Evolutionary conservation across 257 asterid species (phyloP), one percentile per base, ranked within the genome.

Genomic region (Pogostemon cablin): DNA sequence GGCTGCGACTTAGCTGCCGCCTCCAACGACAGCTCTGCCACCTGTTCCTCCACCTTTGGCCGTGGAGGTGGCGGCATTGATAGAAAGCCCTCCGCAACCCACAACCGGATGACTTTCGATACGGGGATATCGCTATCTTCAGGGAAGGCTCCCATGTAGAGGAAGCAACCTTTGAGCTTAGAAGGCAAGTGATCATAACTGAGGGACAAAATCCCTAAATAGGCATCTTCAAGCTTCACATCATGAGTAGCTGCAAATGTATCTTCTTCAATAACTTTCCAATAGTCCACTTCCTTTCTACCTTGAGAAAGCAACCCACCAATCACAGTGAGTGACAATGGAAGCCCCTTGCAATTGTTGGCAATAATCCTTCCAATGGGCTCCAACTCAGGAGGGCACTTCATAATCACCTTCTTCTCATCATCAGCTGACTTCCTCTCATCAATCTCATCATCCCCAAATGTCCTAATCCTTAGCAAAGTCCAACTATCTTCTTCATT

Each of bases 21-120:
- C 25, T 43, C 48, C 42, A 57, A 34, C 12, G 40, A 32, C 41
- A 37, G 9, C 17, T 38, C 52, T 6, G 72, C 72, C 11, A 39
- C 32, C 56, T 46, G n/a, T 46, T 69, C 74, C 15, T 11, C 35
- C 48, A 41, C 9, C 9, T 9, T 1, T 0, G 40, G 48, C 7
- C 1, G 0, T 2, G 4, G 9, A 10, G 57, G 6, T 1, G 37
- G 6, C 0, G 4, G 38, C 10, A 15, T 7, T 6, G 17, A 6
- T 1, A 80, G n/a, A 50, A 80, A 65, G 2, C 81, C 87, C 34
- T 80, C 87, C 0, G 80, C 85, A 69, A 83, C 77, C 87, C 87
- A 82, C 17, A 77, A 43, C 39, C 43, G 44, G 46, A 71, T 10
- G 35, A 82, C 68, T 3, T 79, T 77, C 2, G 79, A 46, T 17